Conservation (phyloP, 2,329 filamentous ascomycete genomes). For the Microcyclospora pomicola region DNA sequence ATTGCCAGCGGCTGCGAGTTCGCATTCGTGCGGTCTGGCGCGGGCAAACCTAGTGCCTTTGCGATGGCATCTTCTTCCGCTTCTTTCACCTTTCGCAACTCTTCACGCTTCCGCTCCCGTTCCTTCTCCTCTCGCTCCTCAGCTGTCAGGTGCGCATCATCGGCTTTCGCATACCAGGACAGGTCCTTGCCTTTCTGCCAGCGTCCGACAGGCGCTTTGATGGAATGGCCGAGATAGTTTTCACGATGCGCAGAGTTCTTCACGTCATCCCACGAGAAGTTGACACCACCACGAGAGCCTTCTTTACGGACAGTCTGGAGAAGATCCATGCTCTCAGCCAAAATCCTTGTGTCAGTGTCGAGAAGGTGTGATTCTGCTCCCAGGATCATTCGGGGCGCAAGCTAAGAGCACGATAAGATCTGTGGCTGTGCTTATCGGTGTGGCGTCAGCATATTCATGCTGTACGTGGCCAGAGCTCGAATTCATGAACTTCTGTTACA, state of each 20-base stretch:
- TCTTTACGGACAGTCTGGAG: conserved; percentile 89
- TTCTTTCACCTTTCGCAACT: conserved; percentile 72
- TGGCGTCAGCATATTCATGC: too few relatives aligned
- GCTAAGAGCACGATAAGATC: too few relatives aligned
- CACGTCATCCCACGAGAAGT: conserved; percentile 96
- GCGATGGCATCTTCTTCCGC: conserved; percentile 87
- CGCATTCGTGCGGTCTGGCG: conserved; percentile 52
- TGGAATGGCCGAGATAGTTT: conserved; percentile 76
- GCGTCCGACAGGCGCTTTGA: conserved; percentile 79
- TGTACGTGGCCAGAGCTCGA: too few relatives aligned
- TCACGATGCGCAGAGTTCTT: conserved; percentile 76
- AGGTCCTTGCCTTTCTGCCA: conserved; percentile 72
- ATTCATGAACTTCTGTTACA: too few relatives aligned
- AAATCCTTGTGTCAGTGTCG: neutral
- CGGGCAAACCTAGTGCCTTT: conserved; percentile 64
- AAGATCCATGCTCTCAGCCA: conserved; percentile 58
- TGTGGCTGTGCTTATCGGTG: too few relatives aligned
- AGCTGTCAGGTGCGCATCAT: conserved; percentile 37
- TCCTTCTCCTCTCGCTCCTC: conserved; percentile 43
- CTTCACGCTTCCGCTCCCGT: conserved; percentile 56
- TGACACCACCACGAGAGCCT: conserved; percentile 71
- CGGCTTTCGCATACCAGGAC: conserved; percentile 49
- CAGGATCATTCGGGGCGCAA: too few relatives aligned
- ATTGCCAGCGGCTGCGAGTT: conserved; percentile 47
- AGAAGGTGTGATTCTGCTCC: too few relatives aligned